A percentile compares a stretch with the other conserved stretches of the same genome.
Evolutionary conservation across 2,329 filamentous ascomycete species (phyloP).

Genomic region (Aspergillus fumigatiaffinis): DNA sequence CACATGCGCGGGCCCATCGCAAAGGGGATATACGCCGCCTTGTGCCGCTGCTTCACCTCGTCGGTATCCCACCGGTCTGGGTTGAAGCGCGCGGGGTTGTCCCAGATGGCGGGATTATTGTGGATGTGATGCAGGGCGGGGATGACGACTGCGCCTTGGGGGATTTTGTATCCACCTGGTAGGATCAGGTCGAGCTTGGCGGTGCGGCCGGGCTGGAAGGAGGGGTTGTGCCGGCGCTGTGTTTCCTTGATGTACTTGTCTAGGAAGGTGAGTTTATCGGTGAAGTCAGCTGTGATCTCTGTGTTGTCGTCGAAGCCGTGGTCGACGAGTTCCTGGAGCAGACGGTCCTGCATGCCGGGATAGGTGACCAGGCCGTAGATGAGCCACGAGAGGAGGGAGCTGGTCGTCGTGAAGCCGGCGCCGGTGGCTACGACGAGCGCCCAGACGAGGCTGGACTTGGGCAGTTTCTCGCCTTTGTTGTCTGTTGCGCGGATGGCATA

Average conservation of each 20-base stretch:
- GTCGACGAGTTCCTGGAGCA: slow-evolving; percentile 56
- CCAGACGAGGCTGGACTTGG: slow-evolving; percentile 37
- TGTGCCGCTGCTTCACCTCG: slow-evolving; percentile 50
- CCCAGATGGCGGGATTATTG: slow-evolving; percentile 55
- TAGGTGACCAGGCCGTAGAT: slow-evolving; percentile 53
- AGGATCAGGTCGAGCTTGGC: slow-evolving; percentile 54
- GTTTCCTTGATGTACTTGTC: slow-evolving; percentile 54
- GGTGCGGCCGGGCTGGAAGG: slow-evolving; percentile 59
- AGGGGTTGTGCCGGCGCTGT: slow-evolving; percentile 57
- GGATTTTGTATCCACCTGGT: slow-evolving; percentile 56
- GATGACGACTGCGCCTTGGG: slow-evolving; percentile 52
- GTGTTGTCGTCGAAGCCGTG: slow-evolving; percentile 44
- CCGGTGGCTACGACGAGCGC: slow-evolving; percentile 50
- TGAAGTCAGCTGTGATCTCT: slow-evolving; percentile 46
- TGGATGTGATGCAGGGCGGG: slow-evolving; percentile 45
- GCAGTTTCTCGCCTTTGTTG: slow-evolving; percentile 51
- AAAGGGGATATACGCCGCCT: slow-evolving; percentile 56
- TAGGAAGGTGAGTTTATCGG: slow-evolving; percentile 45
- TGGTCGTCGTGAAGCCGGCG: slow-evolving; percentile 59
- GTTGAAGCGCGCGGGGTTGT: slow-evolving; percentile 55
- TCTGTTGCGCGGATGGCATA: slow-evolving; percentile 53
- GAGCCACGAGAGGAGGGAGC: slow-evolving; percentile 55
- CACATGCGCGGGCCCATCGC: slow-evolving; percentile 56
- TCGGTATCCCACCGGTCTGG: slow-evolving; percentile 58
- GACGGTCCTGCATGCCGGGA: slow-evolving; percentile 51